These are phyloP conservation scores for Lenwebbia sp. DNA, from an alignment of 345 rosid species.

Conservation along the genomic window DNA sequence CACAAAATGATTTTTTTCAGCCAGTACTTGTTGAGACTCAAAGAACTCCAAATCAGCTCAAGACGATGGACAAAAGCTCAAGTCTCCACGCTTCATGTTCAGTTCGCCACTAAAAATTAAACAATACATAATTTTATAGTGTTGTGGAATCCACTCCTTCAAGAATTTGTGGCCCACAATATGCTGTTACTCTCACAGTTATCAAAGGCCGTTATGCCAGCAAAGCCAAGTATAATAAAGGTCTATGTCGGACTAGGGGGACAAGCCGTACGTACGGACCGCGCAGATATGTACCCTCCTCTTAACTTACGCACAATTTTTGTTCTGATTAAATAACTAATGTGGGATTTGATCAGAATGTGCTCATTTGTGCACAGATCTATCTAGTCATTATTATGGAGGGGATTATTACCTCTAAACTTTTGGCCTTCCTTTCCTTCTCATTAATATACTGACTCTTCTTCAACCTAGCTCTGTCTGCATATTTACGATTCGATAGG, in stretches of 20 bases:
- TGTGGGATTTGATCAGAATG: not conserved
- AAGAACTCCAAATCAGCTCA: no score
- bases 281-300: not conserved
- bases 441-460: slow-evolving; percentile 1
- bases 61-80: no score
- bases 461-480: slow-evolving; percentile 16
- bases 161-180: no score
- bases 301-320: not conserved
- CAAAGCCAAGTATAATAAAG: not conserved
- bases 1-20: no score
- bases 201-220: no score
- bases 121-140: no score
- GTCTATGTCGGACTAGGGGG: not conserved
- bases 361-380: not conserved
- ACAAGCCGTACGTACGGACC: not conserved
- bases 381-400: not conserved
- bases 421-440: slow-evolving; percentile 9
- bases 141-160: no score
- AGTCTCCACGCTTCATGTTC: no score
- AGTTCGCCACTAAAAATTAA: no score
- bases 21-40: no score
- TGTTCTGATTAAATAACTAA: not conserved
- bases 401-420: slow-evolving; percentile 14
- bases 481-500: slow-evolving; percentile 20
- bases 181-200: no score